Percentiles rank a stretch among this genome's conserved stretches.
phyloP scores from a whole-genome alignment of 1,284 basidiomycete genomes.

The Leccinum griseonigrum region DNA sequence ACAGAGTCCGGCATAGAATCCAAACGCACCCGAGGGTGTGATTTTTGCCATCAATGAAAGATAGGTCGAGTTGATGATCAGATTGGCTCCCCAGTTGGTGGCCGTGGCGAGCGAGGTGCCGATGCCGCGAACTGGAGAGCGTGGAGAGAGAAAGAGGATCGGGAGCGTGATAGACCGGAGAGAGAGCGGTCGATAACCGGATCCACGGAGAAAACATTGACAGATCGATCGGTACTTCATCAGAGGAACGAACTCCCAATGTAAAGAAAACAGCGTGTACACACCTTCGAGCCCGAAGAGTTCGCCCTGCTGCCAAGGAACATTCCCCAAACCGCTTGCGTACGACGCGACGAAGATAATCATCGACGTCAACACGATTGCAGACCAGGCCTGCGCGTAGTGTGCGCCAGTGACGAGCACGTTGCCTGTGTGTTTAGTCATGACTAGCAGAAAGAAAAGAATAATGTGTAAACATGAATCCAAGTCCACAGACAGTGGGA shows the following conservation, averaged over 20 bases:
- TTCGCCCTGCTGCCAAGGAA: conserved; percentile 88
- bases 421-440: conserved; percentile 69
- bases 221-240: neutral
- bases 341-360: conserved; percentile 82
- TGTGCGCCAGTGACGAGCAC: conserved; percentile 59
- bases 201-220: neutral
- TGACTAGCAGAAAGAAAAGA: conserved; percentile 38
- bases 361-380: conserved; percentile 75
- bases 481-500: neutral
- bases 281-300: conserved; percentile 72
- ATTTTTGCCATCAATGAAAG: conserved; percentile 75
- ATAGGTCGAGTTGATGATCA: conserved; percentile 78
- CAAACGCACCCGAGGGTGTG: conserved; percentile 77
- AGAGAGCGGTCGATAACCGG: neutral
- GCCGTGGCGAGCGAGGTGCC: conserved; percentile 80
- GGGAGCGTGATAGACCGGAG: neutral
- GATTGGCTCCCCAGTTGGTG: conserved; percentile 79
- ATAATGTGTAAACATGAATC: neutral
- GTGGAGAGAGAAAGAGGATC: neutral
- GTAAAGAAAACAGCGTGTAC: neutral
- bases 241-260: neutral
- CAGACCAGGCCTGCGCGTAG: conserved; percentile 66
- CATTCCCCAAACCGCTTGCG: conserved; percentile 73
- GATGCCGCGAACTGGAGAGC: conserved; percentile 64
- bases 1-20: conserved; percentile 78